Evolutionary conservation across 2,329 filamentous ascomycete genomes (phyloP).

Genomic region (Alternaria sp.): DNA sequence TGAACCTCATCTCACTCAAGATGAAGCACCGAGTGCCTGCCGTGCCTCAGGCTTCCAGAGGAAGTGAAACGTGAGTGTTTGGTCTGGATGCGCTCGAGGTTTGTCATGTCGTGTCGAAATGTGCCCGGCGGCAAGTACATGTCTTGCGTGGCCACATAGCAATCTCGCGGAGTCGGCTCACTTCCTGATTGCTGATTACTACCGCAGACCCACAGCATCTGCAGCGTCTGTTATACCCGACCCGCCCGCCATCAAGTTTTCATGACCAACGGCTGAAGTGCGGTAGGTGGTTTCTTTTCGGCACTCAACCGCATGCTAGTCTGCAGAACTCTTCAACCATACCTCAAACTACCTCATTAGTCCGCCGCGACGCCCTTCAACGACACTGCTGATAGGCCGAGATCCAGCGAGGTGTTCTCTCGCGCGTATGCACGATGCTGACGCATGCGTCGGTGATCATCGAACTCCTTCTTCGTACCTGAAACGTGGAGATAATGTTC

Average conservation of each 20-base stretch:
- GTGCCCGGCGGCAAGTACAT: constrained; percentile 1
- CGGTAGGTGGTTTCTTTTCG: constrained; percentile 3
- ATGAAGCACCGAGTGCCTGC: constrained; percentile 29
- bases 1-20: constrained; percentile 29
- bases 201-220: constrained; percentile 6
- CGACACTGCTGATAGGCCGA: neutral
- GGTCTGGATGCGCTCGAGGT: constrained; percentile 9
- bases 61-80: constrained; percentile 8
- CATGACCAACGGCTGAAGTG: constrained; percentile 1
- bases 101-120: constrained; percentile 2
- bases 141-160: constrained; percentile 17
- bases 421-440: constrained; percentile 11
- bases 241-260: neutral
- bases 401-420: constrained; percentile 6
- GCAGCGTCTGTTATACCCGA: constrained; percentile 1
- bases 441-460: constrained; percentile 8
- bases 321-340: constrained; percentile 1
- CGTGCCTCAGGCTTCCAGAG: constrained; percentile 23
- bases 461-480: constrained; percentile 1
- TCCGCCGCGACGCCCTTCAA: neutral
- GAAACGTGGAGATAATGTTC: constrained; percentile 26
- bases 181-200: constrained; percentile 1
- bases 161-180: constrained; percentile 10
- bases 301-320: constrained; percentile 4
- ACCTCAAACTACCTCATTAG: neutral